phyloP scores from a whole-genome alignment of 352 stramenopile species.

The Globisporangium paddicum region DNA sequence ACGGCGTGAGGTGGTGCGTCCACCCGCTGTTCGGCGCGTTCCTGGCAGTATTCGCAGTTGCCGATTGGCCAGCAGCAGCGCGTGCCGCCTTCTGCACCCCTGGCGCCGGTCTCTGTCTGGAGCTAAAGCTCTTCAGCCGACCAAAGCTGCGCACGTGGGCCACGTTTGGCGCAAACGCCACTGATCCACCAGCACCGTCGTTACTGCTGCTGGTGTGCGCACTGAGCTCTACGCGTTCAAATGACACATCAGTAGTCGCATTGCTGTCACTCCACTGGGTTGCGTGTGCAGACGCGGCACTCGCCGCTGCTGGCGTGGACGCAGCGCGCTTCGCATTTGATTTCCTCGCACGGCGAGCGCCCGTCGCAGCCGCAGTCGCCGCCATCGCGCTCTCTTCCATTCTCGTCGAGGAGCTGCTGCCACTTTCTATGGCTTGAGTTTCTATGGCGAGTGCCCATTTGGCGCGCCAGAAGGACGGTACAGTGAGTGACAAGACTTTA shows the following conservation, averaged over 20 bases:
- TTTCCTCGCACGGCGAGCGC: background rate
- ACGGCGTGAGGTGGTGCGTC: background rate
- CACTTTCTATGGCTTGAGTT: background rate
- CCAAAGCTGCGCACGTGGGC: slow-evolving; percentile 10
- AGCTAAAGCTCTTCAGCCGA: slow-evolving; percentile 15
- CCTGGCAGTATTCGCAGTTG: background rate
- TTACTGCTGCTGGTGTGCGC: background rate
- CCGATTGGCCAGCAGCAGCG: background rate
- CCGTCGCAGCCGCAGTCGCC: background rate
- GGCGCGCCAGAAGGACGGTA: background rate
- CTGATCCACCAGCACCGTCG: background rate
- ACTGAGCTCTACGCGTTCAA: background rate
- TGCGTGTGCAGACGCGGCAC: background rate
- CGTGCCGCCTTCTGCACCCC: background rate
- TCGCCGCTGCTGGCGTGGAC: background rate
- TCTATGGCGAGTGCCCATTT: slow-evolving; percentile 5
- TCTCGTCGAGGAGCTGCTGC: background rate
- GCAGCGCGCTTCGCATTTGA: background rate
- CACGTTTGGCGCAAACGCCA: slow-evolving; percentile 3
- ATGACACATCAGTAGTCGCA: background rate
- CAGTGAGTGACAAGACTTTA: too few species aligned
- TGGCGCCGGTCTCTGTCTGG: background rate
- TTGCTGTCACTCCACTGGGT: background rate
- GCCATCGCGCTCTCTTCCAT: slow-evolving; percentile 9
- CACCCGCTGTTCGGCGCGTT: background rate